A percentile compares a stretch with the other conserved stretches of the same genome.
Conservation (phyloP, 176 grass and related monocot species). For the Calamus simplicifolius region DNA sequence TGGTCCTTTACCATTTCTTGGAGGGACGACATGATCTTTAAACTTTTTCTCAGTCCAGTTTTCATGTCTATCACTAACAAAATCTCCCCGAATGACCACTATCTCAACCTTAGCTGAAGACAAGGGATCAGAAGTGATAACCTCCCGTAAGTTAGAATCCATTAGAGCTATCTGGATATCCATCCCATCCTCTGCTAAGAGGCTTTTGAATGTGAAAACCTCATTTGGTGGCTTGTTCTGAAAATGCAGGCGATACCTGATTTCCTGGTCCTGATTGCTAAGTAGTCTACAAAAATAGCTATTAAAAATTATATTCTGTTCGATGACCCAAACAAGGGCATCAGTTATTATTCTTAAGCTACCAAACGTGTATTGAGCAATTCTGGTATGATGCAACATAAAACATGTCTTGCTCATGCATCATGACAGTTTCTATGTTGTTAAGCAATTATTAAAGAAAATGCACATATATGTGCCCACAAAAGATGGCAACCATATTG, state of each 20-base stretch:
- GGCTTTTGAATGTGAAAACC: neutral
- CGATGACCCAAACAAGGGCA: too few relatives aligned
- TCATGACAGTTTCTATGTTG: too few relatives aligned
- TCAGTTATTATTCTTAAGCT: too few relatives aligned
- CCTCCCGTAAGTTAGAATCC: neutral
- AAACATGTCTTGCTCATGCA: too few relatives aligned
- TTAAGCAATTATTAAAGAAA: too few relatives aligned
- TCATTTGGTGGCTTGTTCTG: neutral
- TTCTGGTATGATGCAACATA: too few relatives aligned
- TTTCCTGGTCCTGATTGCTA: neutral
- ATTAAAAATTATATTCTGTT: too few relatives aligned
- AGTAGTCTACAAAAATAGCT: neutral
- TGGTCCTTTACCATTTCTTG: slow-evolving; percentile 10
- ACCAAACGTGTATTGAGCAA: too few relatives aligned
- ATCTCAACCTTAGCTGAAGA: slow-evolving; percentile 11
- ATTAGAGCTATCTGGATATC: slow-evolving; percentile 6
- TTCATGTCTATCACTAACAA: neutral
- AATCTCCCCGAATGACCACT: slow-evolving; percentile 4
- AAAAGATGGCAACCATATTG: too few relatives aligned
- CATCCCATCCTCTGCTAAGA: neutral
- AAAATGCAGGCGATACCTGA: slow-evolving; percentile 10
- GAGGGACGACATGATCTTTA: neutral
- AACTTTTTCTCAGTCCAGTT: slow-evolving; percentile 7
- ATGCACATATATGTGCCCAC: too few relatives aligned
- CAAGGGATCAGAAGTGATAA: neutral